Base-by-base conservation (phyloP, 495 filamentous ascomycete species). In the Massariosphaeria phaeospora region DNA sequence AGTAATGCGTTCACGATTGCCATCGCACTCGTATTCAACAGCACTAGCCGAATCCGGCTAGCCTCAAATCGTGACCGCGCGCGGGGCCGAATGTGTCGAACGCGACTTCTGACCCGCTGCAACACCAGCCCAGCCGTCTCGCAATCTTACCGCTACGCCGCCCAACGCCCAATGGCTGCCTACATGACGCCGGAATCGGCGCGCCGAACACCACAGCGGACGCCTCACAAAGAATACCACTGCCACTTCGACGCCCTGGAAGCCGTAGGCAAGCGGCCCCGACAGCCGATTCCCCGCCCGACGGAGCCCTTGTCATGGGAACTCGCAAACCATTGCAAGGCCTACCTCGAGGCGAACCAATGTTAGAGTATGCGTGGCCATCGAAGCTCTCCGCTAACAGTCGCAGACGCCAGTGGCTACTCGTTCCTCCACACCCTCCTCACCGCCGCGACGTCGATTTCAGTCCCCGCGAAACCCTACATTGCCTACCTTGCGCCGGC, bases 351-450 rank as follows among this genome's bases (percentile, higher is more conserved):
- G 18, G 52, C 18, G 23, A 21, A 40, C 3, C 52, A 60, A 47
- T 64, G 61, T 57, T 48, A n/a, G 39, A 12, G 35, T n/a, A 13
- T 34, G 4, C 15, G 20, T n/a, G n/a, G n/a, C n/a, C n/a, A 9
- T 15, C 1, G 24, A 23, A 4, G 20, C 17, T 9, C 29, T 26
- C 29, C 2, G 24, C 33, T 52, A 17, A 20, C 31, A 47, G 18
- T 7, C 30, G n/a, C 21, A 91, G 88, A 89, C 64, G 72, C 70
- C 0, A 79, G 81, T 66, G 86, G 84, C 26, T 79, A 93, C 26
- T 75, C 71, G 29, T 78, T 95, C 18, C 78, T 94, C 35, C 70
- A 77, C 7, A 79, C 76, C 49, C 76, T 87, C 25, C 73, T 91
- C 31, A 75, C 73, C 20, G 76, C 82, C 9, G 81, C 81, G 17